Conservation (phyloP, 441 rosid species). For the Erodium texanum region DNA sequence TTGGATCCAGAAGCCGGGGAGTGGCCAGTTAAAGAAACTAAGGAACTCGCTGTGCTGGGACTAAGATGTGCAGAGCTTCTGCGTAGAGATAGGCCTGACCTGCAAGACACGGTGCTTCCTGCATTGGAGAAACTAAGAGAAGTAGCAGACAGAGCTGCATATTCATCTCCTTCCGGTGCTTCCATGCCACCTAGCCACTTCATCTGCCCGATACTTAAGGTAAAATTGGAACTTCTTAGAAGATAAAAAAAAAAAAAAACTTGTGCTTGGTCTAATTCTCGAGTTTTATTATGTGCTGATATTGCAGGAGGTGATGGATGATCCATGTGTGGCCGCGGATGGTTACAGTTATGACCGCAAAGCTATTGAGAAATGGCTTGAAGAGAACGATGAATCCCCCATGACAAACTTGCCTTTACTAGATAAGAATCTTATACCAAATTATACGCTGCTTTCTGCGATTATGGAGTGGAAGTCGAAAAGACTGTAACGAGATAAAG, state of each 20-base stretch:
- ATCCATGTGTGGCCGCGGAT: constrained; percentile 84
- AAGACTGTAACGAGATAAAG: constrained; percentile 16
- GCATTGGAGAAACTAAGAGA: constrained; percentile 54
- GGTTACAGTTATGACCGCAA: constrained; percentile 77
- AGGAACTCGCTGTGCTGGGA: constrained; percentile 60
- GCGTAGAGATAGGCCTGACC: constrained; percentile 70
- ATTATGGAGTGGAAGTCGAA: constrained; percentile 66
- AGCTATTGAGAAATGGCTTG: constrained; percentile 67
- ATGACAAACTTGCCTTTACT: constrained; percentile 55
- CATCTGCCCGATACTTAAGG: constrained; percentile 81
- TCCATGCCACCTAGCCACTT: constrained; percentile 53
- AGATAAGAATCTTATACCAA: constrained; percentile 54
- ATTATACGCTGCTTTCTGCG: constrained; percentile 62
- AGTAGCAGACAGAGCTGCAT: constrained; percentile 35
- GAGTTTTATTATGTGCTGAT: neutral
- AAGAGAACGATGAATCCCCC: constrained; percentile 55
- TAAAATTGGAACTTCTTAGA: constrained; percentile 3
- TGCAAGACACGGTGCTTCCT: constrained; percentile 65
- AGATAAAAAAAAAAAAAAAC: too few species aligned
- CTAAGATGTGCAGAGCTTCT: constrained; percentile 68
- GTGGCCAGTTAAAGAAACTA: constrained; percentile 72
- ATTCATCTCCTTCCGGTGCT: constrained; percentile 20
- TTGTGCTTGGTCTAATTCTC: too few species aligned
- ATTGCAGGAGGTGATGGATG: constrained; percentile 70
- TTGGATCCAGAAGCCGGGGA: constrained; percentile 66